phyloP scores from a whole-genome alignment of 108 stramenopile genomes.

The Cyclotella choctawhatcheeana region DNA sequence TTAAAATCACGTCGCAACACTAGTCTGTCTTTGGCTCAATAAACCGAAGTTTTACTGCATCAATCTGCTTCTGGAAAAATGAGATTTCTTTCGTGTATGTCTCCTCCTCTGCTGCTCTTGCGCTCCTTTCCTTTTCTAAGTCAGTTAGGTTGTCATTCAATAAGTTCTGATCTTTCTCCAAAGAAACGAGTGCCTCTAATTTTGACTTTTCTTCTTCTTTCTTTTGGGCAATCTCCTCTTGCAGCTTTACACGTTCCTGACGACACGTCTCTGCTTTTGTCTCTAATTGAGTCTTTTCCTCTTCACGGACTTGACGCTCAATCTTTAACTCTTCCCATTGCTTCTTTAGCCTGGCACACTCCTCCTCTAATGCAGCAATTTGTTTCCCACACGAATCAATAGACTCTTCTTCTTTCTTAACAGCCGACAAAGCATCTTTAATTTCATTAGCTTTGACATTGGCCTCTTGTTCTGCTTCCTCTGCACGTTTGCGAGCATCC shows the following conservation, averaged over 20 bases:
- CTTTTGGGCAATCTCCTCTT: constrained; percentile 28
- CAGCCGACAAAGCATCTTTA: constrained; percentile 20
- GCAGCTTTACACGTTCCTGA: constrained; percentile 35
- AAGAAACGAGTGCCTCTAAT: constrained; percentile 5
- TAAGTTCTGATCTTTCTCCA: constrained; percentile 29
- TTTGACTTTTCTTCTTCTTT: constrained; percentile 27
- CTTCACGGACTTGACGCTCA: constrained; percentile 24
- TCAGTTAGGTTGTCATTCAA: constrained; percentile 35
- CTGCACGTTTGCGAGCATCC: constrained; percentile 16
- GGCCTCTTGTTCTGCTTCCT: constrained; percentile 36
- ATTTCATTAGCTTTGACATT: constrained; percentile 32
- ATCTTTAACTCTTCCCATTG: constrained; percentile 47
- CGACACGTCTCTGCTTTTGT: constrained; percentile 20
- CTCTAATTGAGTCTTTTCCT: constrained; percentile 23
- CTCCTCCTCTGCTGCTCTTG: constrained; percentile 29
- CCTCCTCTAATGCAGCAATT: constrained; percentile 36
- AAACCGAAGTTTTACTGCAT: constrained; percentile 39
- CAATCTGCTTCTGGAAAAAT: constrained; percentile 35
- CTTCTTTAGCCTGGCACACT: constrained; percentile 35
- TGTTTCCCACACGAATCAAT: constrained; percentile 25
- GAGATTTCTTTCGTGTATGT: constrained; percentile 15
- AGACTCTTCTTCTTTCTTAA: constrained; percentile 31
- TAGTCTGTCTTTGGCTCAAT: constrained; percentile 18
- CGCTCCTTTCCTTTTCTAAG: constrained; percentile 38
- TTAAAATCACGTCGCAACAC: neutral